Percentiles rank a stretch among this genome's conserved stretches.
Evolutionary conservation across 78 protist genomes (phyloP).

Genomic region (Dictyostelium intermedium): DNA sequence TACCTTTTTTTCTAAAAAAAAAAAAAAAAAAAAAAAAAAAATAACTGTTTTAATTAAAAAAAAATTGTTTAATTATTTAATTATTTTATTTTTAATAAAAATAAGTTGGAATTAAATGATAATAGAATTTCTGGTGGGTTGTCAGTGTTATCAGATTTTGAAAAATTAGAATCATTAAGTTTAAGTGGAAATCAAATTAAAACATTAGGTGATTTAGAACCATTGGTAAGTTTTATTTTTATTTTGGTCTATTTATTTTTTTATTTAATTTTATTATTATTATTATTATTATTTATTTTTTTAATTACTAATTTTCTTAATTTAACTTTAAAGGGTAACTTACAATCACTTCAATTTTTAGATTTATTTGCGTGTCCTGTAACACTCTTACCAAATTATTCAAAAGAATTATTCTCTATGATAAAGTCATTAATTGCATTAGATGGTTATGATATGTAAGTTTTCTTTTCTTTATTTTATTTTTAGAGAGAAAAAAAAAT

Average conservation of each 20-base stretch:
- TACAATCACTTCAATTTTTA: constrained; percentile 46
- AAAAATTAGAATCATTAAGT: constrained; percentile 60
- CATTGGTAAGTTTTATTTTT: constrained; percentile 34
- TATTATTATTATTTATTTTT: background rate
- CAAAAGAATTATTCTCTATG: constrained; percentile 48
- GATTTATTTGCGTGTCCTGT: constrained; percentile 78
- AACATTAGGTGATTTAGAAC: constrained; percentile 37
- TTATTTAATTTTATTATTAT: background rate
- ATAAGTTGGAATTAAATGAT: constrained; percentile 76
- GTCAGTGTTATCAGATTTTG: background rate
- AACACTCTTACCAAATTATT: constrained; percentile 35
- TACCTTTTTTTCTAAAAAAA: background rate
- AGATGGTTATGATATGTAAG: constrained; percentile 74
- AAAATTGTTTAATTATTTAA: no score
- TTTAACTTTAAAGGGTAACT: background rate
- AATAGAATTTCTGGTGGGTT: constrained; percentile 79
- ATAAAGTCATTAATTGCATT: constrained; percentile 15
- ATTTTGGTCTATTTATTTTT: background rate
- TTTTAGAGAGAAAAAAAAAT: no score
- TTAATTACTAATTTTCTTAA: background rate
- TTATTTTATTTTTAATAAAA: background rate
- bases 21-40: background rate
- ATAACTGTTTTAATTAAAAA: background rate
- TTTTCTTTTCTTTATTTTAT: background rate
- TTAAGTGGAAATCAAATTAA: constrained; percentile 72